Evolutionary conservation across 306 rosid genomes (phyloP), one percentile per base, ranked within the genome.

Genomic region (Rosa lucieae): DNA sequence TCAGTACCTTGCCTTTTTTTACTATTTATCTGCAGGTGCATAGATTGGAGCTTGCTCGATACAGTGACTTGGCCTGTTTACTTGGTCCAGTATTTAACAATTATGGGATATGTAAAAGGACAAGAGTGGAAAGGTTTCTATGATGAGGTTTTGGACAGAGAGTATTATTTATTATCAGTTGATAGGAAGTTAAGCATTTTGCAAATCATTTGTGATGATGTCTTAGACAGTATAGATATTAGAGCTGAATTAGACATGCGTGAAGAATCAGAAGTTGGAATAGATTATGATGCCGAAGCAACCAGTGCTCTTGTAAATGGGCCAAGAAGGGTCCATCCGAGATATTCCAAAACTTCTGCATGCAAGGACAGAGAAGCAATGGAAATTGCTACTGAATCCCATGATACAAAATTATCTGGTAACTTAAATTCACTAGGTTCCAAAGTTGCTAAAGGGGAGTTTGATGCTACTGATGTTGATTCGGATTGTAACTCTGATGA

Each of bases 11-110:
- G 58, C 5, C 21, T 65, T 17, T 32, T 39, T 61, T 62, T 51
- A 32, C 21, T 68, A 61, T 77, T 73, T 42, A 53, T 48, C 48
- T 84, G 70, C 87, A 95, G 99, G 92, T 87, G 86, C 87, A 78
- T 81, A 35, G 97, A 96, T 59, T 93, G 99, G 98, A 81, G 84
- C 88, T 87, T 96, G 84, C 89, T 96, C 3, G 99, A 96, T 86
- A 62, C 89, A 46, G 74, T 96, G 84, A 96, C 99, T 26, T 96
- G 99, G 99, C 90, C 99, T 47, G 92, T 83, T 76, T 96, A 86
- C 86, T 73, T 89, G 80, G 80, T 90, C 73, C 91, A 79, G 61
- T 96, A 93, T 84, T 72, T 96, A 80, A 90, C 90, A 56, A 79
- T 93, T 74, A 86, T 79, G 84, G 94, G 97, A 78, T 85, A 84